Evolutionary conservation across 805 yeast genomes (phyloP), one percentile per base, ranked within the genome.

Genomic region (Monosporozyma aerobia): DNA sequence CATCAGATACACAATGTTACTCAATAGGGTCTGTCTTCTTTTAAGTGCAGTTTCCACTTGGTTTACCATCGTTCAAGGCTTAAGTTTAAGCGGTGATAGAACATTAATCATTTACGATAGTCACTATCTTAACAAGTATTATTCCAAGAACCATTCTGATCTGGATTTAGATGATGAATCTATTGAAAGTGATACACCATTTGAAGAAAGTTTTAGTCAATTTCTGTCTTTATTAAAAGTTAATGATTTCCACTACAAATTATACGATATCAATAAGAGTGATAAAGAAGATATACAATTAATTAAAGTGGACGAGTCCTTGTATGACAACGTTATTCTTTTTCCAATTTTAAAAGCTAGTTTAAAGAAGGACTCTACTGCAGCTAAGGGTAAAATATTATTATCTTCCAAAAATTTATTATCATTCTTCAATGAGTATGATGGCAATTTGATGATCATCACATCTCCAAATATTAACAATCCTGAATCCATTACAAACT

Each of bases 391-490:
- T 44, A 81, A 77, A 58, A 65, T 65, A 25, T 56, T 77, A 3
- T 64, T 85, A 32, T 65, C 75, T 14, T 73, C 78, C 11, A 65
- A 71, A n/a, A 67, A 71, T 8, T 68, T 94, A 54, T 65, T 88
- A 44, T 73, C 80, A 41, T 88, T 82, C 61, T 73, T 82, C 57
- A 67, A 68, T 56, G 75, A 72, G 13, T 43, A 23, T 23, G 88
- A 92, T 47, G 97, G 97, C 55, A 86, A 90, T 64, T 65, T 94
- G 8, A 62, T 94, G 16, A 78, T 83, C 13, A 73, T 88, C 13
- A 77, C 85, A 0, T 69, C 77, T 40, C 77, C 83, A 23, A 57
- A 60, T 8, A 79, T 77, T 16, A 78, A 77, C 13, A 62, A 76
- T 14, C 80, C 84, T 41, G 87, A 85, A 27, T 78, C 83, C 19